Evolutionary conservation across 345 rosid species (phyloP).

Genomic region (Gossypium longicalyx): DNA sequence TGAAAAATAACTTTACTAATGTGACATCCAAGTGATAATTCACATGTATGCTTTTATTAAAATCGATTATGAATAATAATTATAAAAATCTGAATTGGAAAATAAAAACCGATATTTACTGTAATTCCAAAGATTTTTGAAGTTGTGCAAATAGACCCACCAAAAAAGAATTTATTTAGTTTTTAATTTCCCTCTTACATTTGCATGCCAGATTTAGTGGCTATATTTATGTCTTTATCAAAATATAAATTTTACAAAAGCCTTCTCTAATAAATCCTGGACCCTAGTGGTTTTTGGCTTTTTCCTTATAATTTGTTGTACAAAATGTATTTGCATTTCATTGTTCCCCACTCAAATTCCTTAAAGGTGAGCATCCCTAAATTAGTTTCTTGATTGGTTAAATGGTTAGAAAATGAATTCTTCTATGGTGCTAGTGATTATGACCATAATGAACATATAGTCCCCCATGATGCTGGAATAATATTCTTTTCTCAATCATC

Average conservation of each 20-base stretch:
- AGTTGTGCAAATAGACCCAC: constrained; percentile 12
- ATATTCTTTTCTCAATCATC: background rate
- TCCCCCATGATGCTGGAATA: background rate
- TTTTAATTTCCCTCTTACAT: background rate
- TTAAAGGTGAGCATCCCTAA: constrained; percentile 17
- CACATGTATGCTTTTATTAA: too few species aligned
- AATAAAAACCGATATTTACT: too few species aligned
- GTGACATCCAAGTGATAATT: too few species aligned
- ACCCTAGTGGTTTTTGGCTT: constrained; percentile 13
- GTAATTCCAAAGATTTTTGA: background rate
- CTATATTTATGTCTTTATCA: constrained; percentile 21
- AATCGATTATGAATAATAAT: too few species aligned
- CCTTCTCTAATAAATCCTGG: constrained; percentile 6
- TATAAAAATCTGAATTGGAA: too few species aligned
- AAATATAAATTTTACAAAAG: constrained; percentile 4
- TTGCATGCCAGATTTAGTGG: constrained; percentile 20
- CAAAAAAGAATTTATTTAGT: background rate
- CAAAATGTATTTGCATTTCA: constrained; percentile 20
- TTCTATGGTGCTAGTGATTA: background rate
- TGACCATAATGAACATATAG: constrained; percentile 5
- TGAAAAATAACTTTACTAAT: too few species aligned
- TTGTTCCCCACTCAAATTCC: constrained; percentile 31
- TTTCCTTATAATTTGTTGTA: constrained; percentile 20
- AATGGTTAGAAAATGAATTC: background rate
- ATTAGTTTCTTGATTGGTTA: constrained; percentile 11